These are phyloP conservation scores for Penicillium chermesinum DNA, from an alignment of 495 filamentous ascomycete genomes.

Conservation along the genomic window DNA sequence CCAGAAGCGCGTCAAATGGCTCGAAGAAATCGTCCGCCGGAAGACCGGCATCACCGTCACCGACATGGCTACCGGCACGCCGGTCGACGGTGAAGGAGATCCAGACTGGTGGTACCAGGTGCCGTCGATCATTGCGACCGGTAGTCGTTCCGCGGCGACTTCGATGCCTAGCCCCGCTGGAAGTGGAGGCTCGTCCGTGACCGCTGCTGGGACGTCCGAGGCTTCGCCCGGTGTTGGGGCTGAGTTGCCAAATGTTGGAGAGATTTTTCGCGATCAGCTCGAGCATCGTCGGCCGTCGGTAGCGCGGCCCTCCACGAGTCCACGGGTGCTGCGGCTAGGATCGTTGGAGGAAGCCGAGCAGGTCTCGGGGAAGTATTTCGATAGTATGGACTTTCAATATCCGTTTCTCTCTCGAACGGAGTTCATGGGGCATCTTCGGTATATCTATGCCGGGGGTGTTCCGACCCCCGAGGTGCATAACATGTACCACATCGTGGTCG, in stretches of 20 bases:
- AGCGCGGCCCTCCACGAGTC: slow-evolving; percentile 32
- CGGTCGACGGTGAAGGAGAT: slow-evolving; percentile 35
- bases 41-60: slow-evolving; percentile 37
- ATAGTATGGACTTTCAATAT: slow-evolving; percentile 43
- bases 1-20: slow-evolving; percentile 48
- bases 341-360: slow-evolving; percentile 40
- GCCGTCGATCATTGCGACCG: slow-evolving; percentile 37
- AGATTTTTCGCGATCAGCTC: slow-evolving; percentile 43
- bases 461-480: slow-evolving; percentile 36
- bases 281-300: slow-evolving; percentile 39
- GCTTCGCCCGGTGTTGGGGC: slow-evolving; percentile 24
- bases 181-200: slow-evolving; percentile 20
- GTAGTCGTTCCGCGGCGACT: slow-evolving; percentile 12
- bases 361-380: slow-evolving; percentile 37
- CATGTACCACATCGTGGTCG: slow-evolving; percentile 41
- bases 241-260: slow-evolving; percentile 40
- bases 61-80: slow-evolving; percentile 30
- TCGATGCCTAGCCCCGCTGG: slow-evolving; percentile 20
- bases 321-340: slow-evolving; percentile 33
- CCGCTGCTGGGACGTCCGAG: slow-evolving; percentile 17
- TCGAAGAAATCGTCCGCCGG: slow-evolving; percentile 40
- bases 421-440: slow-evolving; percentile 32
- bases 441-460: slow-evolving; percentile 35
- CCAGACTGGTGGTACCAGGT: slow-evolving; percentile 43
- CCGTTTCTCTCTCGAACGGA: slow-evolving; percentile 38